A percentile compares a stretch with the other conserved stretches of the same genome.
Evolutionary conservation across 2,329 filamentous ascomycete species (phyloP).

Genomic region (Cladosporium halotolerans): DNA sequence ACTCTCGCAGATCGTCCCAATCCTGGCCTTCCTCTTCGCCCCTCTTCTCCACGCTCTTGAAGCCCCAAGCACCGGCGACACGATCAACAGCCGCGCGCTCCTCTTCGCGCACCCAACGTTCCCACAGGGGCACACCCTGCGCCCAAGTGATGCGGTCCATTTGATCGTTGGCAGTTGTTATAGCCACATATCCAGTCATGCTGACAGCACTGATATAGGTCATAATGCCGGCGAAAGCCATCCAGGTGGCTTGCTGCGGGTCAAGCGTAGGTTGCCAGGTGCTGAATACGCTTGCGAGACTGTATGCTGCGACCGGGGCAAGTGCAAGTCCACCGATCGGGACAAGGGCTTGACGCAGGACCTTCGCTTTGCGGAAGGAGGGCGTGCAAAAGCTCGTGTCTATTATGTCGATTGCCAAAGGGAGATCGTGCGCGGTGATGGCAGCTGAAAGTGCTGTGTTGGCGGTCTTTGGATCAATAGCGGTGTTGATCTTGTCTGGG

Average conservation of each 20-base stretch:
- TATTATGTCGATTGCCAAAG: constrained; percentile 69
- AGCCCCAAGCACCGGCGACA: constrained; percentile 85
- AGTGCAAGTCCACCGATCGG: constrained; percentile 52
- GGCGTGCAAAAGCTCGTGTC: constrained; percentile 61
- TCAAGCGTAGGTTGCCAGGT: constrained; percentile 71
- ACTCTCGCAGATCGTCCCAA: constrained; percentile 81
- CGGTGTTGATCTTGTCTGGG: constrained; percentile 55
- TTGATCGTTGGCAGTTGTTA: constrained; percentile 86
- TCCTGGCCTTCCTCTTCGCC: constrained; percentile 89
- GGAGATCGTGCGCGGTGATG: constrained; percentile 70
- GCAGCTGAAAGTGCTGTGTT: constrained; percentile 71
- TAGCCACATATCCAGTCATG: constrained; percentile 74
- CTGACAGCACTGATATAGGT: constrained; percentile 78
- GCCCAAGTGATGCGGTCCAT: constrained; percentile 92
- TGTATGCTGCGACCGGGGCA: constrained; percentile 63
- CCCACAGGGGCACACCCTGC: constrained; percentile 69
- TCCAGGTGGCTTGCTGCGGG: constrained; percentile 62
- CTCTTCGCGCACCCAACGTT: constrained; percentile 83
- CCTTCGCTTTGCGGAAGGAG: constrained; percentile 62
- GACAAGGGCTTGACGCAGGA: constrained; percentile 57
- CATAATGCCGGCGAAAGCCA: constrained; percentile 73
- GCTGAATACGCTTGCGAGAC: constrained; percentile 61
- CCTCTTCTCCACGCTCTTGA: constrained; percentile 69
- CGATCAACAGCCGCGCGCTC: constrained; percentile 82
- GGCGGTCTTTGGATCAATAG: constrained; percentile 65